Percentiles rank a stretch among this genome's conserved stretches.
Evolutionary conservation across 352 stramenopile species (phyloP).

Genomic region (Phytophthora cryptogea): DNA sequence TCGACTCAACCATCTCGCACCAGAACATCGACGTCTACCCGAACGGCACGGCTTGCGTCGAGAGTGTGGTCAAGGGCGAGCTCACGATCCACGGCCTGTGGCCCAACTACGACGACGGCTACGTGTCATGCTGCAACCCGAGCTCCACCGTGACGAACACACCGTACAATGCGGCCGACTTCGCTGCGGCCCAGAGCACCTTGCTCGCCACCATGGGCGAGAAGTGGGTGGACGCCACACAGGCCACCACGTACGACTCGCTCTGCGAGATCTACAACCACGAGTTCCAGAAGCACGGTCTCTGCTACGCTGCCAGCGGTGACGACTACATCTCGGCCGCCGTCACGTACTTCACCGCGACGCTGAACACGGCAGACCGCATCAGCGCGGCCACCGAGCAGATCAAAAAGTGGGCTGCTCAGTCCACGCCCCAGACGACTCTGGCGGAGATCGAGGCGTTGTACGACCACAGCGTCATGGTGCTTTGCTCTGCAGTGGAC

Average conservation of each 20-base stretch:
- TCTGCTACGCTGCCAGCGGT: constrained; percentile 67
- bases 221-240: constrained; percentile 74
- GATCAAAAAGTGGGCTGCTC: constrained; percentile 62
- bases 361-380: constrained; percentile 54
- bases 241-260: constrained; percentile 54
- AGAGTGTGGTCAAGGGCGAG: constrained; percentile 49
- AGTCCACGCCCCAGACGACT: constrained; percentile 33
- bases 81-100: constrained; percentile 80
- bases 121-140: constrained; percentile 77
- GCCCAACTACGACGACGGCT: constrained; percentile 80
- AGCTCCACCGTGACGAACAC: constrained; percentile 57
- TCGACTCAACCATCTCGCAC: constrained; percentile 80
- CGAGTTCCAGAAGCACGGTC: constrained; percentile 85
- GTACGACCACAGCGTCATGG: constrained; percentile 65
- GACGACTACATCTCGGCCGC: constrained; percentile 58
- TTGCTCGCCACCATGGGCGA: constrained; percentile 61
- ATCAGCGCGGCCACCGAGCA: constrained; percentile 48
- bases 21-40: constrained; percentile 75
- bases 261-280: constrained; percentile 86
- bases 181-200: constrained; percentile 40
- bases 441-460: constrained; percentile 52
- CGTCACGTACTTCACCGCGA: constrained; percentile 69
- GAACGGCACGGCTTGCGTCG: constrained; percentile 52
- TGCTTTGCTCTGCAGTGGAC: constrained; percentile 64
- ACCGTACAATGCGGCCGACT: constrained; percentile 58